phyloP scores from a whole-genome alignment of 495 filamentous ascomycete species.

The Trichoderma parareesei region DNA sequence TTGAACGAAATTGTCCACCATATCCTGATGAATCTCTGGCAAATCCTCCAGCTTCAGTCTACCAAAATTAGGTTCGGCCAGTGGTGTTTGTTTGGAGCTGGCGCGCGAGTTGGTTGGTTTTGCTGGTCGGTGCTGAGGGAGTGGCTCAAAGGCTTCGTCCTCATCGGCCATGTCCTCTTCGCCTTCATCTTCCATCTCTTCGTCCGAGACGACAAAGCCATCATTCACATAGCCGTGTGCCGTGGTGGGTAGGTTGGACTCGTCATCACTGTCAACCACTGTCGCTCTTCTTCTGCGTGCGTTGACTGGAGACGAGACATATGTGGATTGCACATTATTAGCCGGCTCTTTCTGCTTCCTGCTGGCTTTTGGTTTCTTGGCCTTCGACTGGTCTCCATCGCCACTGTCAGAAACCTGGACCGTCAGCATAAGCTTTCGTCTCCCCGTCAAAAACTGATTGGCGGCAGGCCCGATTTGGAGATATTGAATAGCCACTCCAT shows the following conservation, averaged over 20 bases:
- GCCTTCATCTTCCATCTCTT: conserved; percentile 28
- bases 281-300: conserved; percentile 41
- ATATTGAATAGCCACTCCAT: conserved; percentile 30
- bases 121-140: conserved; percentile 32
- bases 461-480: conserved; percentile 35
- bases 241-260: conserved; percentile 24
- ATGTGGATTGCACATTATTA: conserved; percentile 50
- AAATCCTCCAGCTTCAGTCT: conserved; percentile 36
- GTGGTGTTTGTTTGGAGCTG: conserved; percentile 11
- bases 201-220: conserved; percentile 44
- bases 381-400: conserved; percentile 14
- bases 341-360: conserved; percentile 9
- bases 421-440: conserved; percentile 24
- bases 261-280: conserved; percentile 28
- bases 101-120: conserved; percentile 20
- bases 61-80: conserved; percentile 1
- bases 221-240: conserved; percentile 41
- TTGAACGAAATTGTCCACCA: conserved; percentile 58
- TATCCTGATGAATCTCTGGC: conserved; percentile 36
- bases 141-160: conserved; percentile 52
- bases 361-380: conserved; percentile 13
- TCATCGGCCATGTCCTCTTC: conserved; percentile 17
- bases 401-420: conserved; percentile 23
- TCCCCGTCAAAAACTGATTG: conserved; percentile 20
- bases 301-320: conserved; percentile 71